Conservation (phyloP, 257 asterid genomes). For the Coffea eugenioides region DNA sequence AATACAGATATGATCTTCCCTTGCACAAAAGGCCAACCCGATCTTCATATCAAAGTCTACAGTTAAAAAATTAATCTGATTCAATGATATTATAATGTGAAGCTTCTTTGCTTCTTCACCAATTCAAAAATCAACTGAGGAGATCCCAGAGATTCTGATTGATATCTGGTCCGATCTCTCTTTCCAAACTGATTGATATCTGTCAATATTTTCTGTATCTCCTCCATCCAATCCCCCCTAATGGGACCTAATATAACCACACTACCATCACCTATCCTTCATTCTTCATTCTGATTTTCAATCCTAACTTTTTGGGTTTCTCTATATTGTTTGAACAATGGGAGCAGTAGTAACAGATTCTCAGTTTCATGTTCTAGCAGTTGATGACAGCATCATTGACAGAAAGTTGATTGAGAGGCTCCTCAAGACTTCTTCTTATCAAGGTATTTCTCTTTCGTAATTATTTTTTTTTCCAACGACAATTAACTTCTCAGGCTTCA, state of each 20-base stretch:
- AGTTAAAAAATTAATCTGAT: neutral
- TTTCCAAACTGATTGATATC: slow-evolving; percentile 9
- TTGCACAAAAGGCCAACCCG: neutral
- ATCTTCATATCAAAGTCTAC: neutral
- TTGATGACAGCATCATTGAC: slow-evolving; percentile 64
- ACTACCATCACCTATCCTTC: neutral
- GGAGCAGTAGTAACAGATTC: neutral
- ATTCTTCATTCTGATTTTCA: no score
- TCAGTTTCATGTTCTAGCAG: slow-evolving; percentile 50
- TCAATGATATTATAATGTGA: neutral
- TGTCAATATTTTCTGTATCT: slow-evolving; percentile 11
- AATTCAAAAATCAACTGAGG: slow-evolving; percentile 11
- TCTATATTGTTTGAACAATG: neutral
- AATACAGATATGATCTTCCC: neutral
- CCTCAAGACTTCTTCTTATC: slow-evolving; percentile 58
- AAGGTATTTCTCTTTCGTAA: slow-evolving; percentile 27
- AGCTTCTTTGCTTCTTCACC: slow-evolving; percentile 8
- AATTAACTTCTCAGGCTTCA: no score
- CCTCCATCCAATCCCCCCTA: neutral
- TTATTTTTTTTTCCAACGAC: no score
- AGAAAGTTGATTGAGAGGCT: slow-evolving; percentile 58
- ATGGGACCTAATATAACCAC: neutral
- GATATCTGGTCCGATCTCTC: slow-evolving; percentile 22
- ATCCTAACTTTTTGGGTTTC: neutral
- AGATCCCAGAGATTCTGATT: slow-evolving; percentile 20